phyloP scores from a whole-genome alignment of 441 rosid genomes.

The Populus hybrid region DNA sequence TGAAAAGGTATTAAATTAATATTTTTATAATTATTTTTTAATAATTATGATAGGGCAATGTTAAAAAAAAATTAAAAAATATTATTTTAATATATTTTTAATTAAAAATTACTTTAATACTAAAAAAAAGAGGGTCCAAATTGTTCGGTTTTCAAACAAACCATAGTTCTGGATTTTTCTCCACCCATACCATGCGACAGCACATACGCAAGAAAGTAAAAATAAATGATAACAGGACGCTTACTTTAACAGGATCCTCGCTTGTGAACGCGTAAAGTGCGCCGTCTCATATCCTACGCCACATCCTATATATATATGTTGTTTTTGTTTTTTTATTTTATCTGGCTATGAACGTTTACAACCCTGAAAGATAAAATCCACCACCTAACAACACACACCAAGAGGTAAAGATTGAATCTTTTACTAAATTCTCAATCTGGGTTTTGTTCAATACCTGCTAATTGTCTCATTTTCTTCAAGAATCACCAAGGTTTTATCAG shows the following conservation, averaged over 20 bases:
- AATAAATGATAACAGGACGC: not conserved
- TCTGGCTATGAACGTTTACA: not conserved
- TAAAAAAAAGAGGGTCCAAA: too few species aligned
- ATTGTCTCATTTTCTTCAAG: not conserved
- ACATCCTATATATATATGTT: not conserved
- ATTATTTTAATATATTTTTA: too few species aligned
- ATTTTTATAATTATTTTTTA: too few species aligned
- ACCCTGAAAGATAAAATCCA: not conserved
- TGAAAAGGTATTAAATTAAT: too few species aligned
- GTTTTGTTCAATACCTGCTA: slow-evolving; percentile 2
- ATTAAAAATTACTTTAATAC: too few species aligned
- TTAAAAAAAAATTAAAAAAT: too few species aligned
- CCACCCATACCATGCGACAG: slow-evolving; percentile 18
- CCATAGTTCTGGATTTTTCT: slow-evolving; percentile 13
- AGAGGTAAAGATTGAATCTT: slow-evolving; percentile 14
- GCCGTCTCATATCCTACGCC: slow-evolving; percentile 30
- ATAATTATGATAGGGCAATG: too few species aligned
- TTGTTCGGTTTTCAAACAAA: not conserved
- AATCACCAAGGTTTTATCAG: not conserved
- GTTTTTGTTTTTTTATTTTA: not conserved
- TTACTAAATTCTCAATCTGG: slow-evolving; percentile 12
- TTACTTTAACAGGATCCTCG: slow-evolving; percentile 18
- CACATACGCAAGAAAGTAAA: slow-evolving; percentile 23
- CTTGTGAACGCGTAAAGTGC: slow-evolving; percentile 6
- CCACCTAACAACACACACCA: not conserved